Conservation (phyloP, 2,329 filamentous ascomycete genomes). For the Claviceps monticola region DNA sequence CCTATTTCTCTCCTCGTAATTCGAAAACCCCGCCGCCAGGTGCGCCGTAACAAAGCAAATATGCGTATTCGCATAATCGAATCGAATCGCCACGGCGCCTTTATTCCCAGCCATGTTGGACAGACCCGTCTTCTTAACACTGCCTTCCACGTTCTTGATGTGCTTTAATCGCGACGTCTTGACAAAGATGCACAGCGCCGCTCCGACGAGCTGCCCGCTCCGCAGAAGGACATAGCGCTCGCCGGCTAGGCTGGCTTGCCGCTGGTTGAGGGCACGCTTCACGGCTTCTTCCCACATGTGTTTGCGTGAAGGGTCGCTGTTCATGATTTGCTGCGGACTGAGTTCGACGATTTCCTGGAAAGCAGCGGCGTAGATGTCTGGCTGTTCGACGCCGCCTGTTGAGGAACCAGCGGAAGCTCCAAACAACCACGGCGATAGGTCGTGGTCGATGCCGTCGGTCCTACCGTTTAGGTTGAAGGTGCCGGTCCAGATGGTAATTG, state of each 20-base stretch:
- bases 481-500: conserved; percentile 70
- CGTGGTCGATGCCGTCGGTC: conserved; percentile 60
- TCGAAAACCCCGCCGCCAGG: conserved; percentile 87
- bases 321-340: conserved; percentile 97
- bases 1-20: conserved; percentile 89
- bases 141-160: conserved; percentile 95
- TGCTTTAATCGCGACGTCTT: conserved; percentile 60
- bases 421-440: conserved; percentile 77
- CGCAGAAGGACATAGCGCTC: conserved; percentile 80
- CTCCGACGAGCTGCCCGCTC: conserved; percentile 88
- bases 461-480: conserved; percentile 94
- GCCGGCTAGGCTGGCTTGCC: conserved; percentile 48
- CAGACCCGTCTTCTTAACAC: conserved; percentile 85
- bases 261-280: conserved; percentile 58
- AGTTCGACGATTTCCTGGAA: conserved; percentile 99
- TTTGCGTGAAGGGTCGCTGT: conserved; percentile 78
- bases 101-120: conserved; percentile 98
- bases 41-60: conserved; percentile 95
- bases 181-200: conserved; percentile 84
- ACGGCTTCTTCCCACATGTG: conserved; percentile 80
- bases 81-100: conserved; percentile 87
- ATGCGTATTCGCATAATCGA: conserved; percentile 86
- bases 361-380: conserved; percentile 77
- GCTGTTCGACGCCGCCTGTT: conserved; percentile 43
- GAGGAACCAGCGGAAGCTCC: conserved; percentile 39